Evolutionary conservation across 176 grass and related monocot species (phyloP).

Genomic region (Zoysia japonica): DNA sequence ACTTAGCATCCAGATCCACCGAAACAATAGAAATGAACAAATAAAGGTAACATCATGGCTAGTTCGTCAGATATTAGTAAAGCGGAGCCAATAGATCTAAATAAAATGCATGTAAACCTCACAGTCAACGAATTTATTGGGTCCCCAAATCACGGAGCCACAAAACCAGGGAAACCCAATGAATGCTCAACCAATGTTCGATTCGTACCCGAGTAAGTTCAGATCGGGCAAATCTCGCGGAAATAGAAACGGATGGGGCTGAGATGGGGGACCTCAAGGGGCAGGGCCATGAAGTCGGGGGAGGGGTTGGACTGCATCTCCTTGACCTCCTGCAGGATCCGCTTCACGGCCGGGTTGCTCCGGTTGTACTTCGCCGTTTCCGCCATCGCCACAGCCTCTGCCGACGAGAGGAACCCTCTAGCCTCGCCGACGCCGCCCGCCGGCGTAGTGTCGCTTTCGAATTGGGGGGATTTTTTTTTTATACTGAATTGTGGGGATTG

Average conservation of each 20-base stretch:
- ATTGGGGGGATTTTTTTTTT: conserved; percentile 15
- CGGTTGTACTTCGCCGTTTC: conserved; percentile 66
- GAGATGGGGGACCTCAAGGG: conserved; percentile 71
- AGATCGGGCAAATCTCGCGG: conserved; percentile 21
- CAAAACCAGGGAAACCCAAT: background rate
- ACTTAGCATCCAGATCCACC: background rate
- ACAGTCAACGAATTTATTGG: background rate
- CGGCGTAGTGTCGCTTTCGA: conserved; percentile 20
- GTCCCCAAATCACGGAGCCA: background rate
- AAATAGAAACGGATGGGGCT: conserved; percentile 10
- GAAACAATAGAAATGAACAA: background rate
- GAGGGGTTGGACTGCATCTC: conserved; percentile 98
- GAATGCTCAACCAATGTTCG: conserved; percentile 16
- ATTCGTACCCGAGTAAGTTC: background rate
- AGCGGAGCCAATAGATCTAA: background rate
- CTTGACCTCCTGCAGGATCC: conserved; percentile 99
- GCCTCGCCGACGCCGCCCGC: conserved; percentile 28
- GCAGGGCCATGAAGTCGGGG: conserved; percentile 88
- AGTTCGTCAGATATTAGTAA: background rate
- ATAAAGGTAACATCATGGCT: background rate
- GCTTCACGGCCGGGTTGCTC: conserved; percentile 98
- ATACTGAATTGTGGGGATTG: too few species aligned
- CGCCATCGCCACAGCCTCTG: conserved; percentile 42
- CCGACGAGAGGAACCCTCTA: background rate
- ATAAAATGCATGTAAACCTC: background rate